phyloP scores from a whole-genome alignment of 2,329 filamentous ascomycete species.

The Aspergillus persii region DNA sequence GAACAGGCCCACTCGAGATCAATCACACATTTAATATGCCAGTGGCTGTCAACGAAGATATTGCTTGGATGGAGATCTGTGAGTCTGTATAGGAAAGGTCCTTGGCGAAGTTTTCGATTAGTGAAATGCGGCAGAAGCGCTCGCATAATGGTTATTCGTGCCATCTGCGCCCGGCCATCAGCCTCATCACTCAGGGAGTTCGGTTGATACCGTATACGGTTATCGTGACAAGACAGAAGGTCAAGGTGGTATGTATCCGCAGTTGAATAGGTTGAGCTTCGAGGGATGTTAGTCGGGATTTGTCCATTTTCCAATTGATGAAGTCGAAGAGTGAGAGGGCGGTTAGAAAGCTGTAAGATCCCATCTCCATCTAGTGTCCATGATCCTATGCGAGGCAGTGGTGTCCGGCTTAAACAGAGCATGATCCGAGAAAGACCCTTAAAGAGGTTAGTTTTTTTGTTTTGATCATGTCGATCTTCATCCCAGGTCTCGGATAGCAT shows the following conservation, averaged over 20 bases:
- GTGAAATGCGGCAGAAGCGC: constrained; percentile 27
- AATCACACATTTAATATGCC: constrained; percentile 23
- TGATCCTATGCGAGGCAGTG: constrained; percentile 35
- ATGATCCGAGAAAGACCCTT: constrained; percentile 21
- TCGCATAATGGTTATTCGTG: constrained; percentile 29
- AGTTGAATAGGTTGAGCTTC: constrained; percentile 29
- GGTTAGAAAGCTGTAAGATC: constrained; percentile 32
- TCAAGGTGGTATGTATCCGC: constrained; percentile 32
- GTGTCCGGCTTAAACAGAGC: constrained; percentile 17
- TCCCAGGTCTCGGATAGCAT: constrained; percentile 31
- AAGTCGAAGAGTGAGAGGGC: constrained; percentile 34
- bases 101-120: constrained; percentile 28
- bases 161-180: constrained; percentile 32
- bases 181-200: constrained; percentile 28
- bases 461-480: constrained; percentile 16
- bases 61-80: constrained; percentile 43
- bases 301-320: constrained; percentile 35
- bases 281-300: constrained; percentile 32
- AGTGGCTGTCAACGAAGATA: constrained; percentile 24
- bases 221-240: constrained; percentile 36
- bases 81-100: constrained; percentile 34
- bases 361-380: constrained; percentile 28
- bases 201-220: constrained; percentile 32
- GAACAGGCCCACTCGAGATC: constrained; percentile 26
- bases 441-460: constrained; percentile 21